Evolutionary conservation across 441 rosid species (phyloP).

Genomic region (Euphorbia schlechtendalii): DNA sequence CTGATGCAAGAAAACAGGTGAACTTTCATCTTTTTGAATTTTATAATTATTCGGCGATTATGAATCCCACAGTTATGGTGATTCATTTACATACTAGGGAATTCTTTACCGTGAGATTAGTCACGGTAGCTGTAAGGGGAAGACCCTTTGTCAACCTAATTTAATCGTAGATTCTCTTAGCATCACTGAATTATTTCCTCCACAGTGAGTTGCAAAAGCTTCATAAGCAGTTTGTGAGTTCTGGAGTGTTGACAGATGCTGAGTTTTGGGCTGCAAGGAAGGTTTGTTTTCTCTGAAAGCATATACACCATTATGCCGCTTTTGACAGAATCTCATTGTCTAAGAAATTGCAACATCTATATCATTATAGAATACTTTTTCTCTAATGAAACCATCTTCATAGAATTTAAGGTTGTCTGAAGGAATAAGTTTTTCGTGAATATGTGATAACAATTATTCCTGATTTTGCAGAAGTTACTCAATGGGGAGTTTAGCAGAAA

Average conservation of each 20-base stretch:
- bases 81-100: not conserved
- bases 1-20: slow-evolving; percentile 64
- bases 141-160: not conserved
- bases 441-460: slow-evolving; percentile 12
- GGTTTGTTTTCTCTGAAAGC: too few species aligned
- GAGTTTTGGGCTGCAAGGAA: slow-evolving; percentile 77
- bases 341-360: slow-evolving; percentile 1
- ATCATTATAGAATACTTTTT: too few species aligned
- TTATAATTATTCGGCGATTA: not conserved
- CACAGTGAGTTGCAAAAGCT: slow-evolving; percentile 83
- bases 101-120: not conserved
- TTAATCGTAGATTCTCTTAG: not conserved
- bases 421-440: slow-evolving; percentile 6
- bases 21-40: slow-evolving; percentile 8
- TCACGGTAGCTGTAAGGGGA: slow-evolving; percentile 12
- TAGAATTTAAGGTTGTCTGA: not conserved
- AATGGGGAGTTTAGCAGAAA: slow-evolving; percentile 47
- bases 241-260: slow-evolving; percentile 64
- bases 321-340: not conserved
- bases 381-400: too few species aligned
- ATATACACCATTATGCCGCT: not conserved
- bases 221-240: slow-evolving; percentile 70
- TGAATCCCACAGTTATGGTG: not conserved
- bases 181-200: slow-evolving; percentile 17
- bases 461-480: slow-evolving; percentile 55